Evolutionary conservation across 2,329 filamentous ascomycete species (phyloP).

Genomic region (Aspergillus japonicus): DNA sequence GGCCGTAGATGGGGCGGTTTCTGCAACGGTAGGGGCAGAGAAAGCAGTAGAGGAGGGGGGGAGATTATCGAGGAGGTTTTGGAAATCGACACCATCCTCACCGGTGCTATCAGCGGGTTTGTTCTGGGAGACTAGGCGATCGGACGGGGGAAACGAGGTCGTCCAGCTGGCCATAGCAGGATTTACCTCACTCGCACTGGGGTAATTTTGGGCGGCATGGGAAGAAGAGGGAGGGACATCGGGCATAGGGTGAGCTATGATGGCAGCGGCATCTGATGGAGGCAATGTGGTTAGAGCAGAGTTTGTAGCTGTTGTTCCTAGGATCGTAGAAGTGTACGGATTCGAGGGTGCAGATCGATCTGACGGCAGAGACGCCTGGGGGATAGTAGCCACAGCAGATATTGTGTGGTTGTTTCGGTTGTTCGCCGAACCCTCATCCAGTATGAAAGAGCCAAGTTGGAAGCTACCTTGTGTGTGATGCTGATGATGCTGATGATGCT

Average conservation of each 20-base stretch:
- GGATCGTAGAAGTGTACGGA: slow-evolving; percentile 14
- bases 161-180: slow-evolving; percentile 23
- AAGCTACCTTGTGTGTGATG: slow-evolving; percentile 33
- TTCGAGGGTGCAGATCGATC: slow-evolving; percentile 18
- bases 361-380: slow-evolving; percentile 19
- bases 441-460: slow-evolving; percentile 26
- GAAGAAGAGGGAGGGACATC: slow-evolving; percentile 25
- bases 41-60: slow-evolving; percentile 35
- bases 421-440: slow-evolving; percentile 25
- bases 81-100: slow-evolving; percentile 47
- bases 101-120: slow-evolving; percentile 21
- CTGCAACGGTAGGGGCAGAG: slow-evolving; percentile 25
- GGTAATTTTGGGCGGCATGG: slow-evolving; percentile 28
- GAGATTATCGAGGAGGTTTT: slow-evolving; percentile 50
- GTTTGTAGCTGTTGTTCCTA: slow-evolving; percentile 16
- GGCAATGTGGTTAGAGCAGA: slow-evolving; percentile 25
- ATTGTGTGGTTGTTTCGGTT: slow-evolving; percentile 28
- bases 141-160: slow-evolving; percentile 19
- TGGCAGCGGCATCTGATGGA: slow-evolving; percentile 28
- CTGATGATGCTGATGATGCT: slow-evolving; percentile 10
- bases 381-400: slow-evolving; percentile 18
- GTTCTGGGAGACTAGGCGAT: slow-evolving; percentile 27
- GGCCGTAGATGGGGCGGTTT: slow-evolving; percentile 24
- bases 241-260: slow-evolving; percentile 23
- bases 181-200: slow-evolving; percentile 33